Conservation (phyloP, 208 protist species). For the Crithidia mellificae region DNA sequence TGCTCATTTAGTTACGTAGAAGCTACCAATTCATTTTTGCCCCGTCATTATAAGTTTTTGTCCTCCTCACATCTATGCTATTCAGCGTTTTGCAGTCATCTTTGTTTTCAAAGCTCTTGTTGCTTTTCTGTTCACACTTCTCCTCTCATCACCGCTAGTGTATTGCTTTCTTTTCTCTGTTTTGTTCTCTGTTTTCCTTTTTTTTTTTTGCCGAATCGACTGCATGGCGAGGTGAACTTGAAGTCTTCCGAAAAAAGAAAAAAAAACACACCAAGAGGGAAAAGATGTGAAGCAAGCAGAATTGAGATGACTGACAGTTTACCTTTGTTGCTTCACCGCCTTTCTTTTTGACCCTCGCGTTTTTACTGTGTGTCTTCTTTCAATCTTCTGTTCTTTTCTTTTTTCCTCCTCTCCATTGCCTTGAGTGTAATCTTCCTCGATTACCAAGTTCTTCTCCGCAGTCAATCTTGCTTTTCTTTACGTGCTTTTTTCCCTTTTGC, state of each 20-base stretch:
- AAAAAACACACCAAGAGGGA: background rate
- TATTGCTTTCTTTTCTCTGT: slow-evolving; percentile 1
- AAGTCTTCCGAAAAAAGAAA: background rate
- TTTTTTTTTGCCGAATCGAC: background rate
- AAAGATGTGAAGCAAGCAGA: too few relatives aligned
- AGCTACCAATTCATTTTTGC: too few relatives aligned
- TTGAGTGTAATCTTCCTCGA: background rate
- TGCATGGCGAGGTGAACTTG: background rate
- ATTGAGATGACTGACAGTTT: too few relatives aligned
- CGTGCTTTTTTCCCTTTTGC: too few relatives aligned
- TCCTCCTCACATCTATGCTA: too few relatives aligned
- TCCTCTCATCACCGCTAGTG: background rate
- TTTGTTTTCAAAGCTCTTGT: background rate
- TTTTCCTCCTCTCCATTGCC: too few relatives aligned
- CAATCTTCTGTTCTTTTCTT: background rate
- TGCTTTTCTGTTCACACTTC: background rate
- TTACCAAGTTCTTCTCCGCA: background rate
- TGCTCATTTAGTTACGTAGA: too few relatives aligned
- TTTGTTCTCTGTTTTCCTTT: too few relatives aligned
- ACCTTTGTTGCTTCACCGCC: background rate
- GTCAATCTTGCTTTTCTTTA: background rate
- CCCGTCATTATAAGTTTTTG: too few relatives aligned
- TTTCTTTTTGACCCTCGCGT: background rate
- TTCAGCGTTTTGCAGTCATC: background rate
- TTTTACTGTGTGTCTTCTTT: too few relatives aligned